Percentiles rank a stretch among this genome's conserved stretches.
phyloP scores from a whole-genome alignment of 2,329 filamentous ascomycete genomes.

The Ascochyta lentis region DNA sequence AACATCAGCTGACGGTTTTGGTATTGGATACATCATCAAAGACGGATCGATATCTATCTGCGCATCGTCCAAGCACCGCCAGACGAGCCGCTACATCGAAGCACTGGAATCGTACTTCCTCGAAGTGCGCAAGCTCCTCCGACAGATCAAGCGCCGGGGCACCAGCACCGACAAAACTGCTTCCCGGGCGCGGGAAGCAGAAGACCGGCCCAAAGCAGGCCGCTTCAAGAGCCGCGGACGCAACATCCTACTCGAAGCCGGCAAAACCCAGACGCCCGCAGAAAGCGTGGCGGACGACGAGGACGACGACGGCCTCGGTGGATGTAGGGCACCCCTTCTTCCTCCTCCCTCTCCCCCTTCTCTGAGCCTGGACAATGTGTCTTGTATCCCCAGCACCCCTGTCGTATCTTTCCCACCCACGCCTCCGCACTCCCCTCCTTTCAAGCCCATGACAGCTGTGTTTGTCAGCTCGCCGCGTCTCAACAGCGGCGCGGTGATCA shows the following conservation, averaged over 20 bases:
- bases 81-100: constrained; percentile 89
- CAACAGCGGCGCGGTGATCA: constrained; percentile 15
- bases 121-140: constrained; percentile 84
- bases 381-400: constrained; percentile 26
- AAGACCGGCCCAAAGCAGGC: constrained; percentile 56
- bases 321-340: constrained; percentile 68
- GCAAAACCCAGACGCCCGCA: constrained; percentile 57
- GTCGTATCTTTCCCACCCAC: constrained; percentile 31
- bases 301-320: constrained; percentile 88
- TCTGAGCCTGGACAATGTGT: constrained; percentile 28
- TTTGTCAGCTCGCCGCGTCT: constrained; percentile 37
- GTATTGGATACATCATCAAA: constrained; percentile 99
- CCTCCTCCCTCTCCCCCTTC: constrained; percentile 35
- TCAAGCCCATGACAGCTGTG: constrained; percentile 42
- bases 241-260: constrained; percentile 69
- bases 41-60: constrained; percentile 90
- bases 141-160: constrained; percentile 68
- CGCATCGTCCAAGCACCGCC: constrained; percentile 89
- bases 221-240: constrained; percentile 75
- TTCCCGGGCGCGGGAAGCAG: constrained; percentile 67
- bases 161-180: constrained; percentile 60
- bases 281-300: constrained; percentile 76
- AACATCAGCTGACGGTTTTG: constrained; percentile 91
- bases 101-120: constrained; percentile 88
- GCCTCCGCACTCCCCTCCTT: constrained; percentile 46